phyloP scores from a whole-genome alignment of 1,139 yeast species.

The Kodamaea ohmeri region DNA sequence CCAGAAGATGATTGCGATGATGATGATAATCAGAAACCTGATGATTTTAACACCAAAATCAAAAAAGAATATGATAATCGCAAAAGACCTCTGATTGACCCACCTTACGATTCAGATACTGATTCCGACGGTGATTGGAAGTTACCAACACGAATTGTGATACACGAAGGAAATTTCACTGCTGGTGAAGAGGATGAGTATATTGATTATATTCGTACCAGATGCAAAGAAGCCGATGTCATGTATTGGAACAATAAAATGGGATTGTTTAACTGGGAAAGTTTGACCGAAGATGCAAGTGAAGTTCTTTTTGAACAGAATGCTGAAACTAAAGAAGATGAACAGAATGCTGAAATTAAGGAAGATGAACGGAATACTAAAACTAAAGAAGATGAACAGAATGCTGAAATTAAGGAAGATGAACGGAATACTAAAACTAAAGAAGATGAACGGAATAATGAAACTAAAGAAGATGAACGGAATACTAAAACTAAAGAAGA shows the following conservation, averaged over 20 bases:
- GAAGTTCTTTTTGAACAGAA: not conserved
- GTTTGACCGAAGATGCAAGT: not conserved
- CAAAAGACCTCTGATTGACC: not conserved
- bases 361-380: not conserved
- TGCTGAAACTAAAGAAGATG: not conserved
- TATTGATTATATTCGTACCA: constrained; percentile 7
- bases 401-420: not conserved
- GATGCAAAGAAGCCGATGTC: constrained; percentile 1
- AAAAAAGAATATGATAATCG: constrained; percentile 3
- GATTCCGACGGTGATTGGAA: constrained; percentile 8
- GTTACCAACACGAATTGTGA: constrained; percentile 9
- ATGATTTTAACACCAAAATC: constrained; percentile 1
- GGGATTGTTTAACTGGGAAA: constrained; percentile 2
- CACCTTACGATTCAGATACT: constrained; percentile 2
- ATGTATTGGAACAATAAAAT: constrained; percentile 4
- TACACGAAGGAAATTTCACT: constrained; percentile 8
- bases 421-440: too few species aligned
- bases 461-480: too few species aligned
- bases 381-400: not conserved
- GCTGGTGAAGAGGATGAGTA: constrained; percentile 5
- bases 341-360: not conserved
- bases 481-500: too few species aligned
- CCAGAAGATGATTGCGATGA: not conserved
- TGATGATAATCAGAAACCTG: not conserved
- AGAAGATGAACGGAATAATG: too few species aligned